These are phyloP conservation scores for Recurvomyces mirabilis DNA, from an alignment of 495 filamentous ascomycete species.

Conservation along the genomic window DNA sequence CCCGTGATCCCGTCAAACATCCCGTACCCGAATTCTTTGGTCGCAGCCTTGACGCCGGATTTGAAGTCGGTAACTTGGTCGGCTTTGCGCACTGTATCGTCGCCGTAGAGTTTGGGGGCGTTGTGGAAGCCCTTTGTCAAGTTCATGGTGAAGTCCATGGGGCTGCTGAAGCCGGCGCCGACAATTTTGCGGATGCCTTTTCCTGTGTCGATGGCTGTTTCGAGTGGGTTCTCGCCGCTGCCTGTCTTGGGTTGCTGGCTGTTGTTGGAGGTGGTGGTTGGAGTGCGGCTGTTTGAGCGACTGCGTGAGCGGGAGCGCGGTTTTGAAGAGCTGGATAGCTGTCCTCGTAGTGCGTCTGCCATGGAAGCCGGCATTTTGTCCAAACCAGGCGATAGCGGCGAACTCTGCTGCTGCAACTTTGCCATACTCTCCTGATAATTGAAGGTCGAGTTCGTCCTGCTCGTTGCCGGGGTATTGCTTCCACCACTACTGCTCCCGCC, in stretches of 20 bases:
- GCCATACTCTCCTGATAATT: conserved; percentile 13
- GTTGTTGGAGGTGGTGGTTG: too few relatives aligned
- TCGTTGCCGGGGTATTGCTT: conserved; percentile 3
- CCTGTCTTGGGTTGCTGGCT: too few relatives aligned
- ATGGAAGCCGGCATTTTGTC: conserved; percentile 5
- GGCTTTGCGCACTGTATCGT: conserved; percentile 54
- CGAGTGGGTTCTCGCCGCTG: conserved; percentile 25
- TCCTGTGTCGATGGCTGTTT: conserved; percentile 47
- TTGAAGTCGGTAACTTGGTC: conserved; percentile 61
- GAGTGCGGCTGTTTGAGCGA: neutral
- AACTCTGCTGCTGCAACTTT: neutral
- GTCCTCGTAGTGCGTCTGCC: conserved; percentile 11
- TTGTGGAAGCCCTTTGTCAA: conserved; percentile 81
- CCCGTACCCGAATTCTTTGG: conserved; percentile 24
- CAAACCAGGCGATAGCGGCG: neutral
- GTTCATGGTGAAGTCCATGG: conserved; percentile 68
- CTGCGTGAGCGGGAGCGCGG: conserved; percentile 11
- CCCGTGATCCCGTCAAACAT: conserved; percentile 56
- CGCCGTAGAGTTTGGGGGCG: conserved; percentile 66
- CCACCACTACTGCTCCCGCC: conserved; percentile 4
- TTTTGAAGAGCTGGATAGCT: neutral
- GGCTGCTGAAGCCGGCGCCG: conserved; percentile 57
- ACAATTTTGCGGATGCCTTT: conserved; percentile 59
- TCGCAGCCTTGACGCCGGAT: conserved; percentile 47
- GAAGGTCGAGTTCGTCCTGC: conserved; percentile 15